Evolutionary conservation across 371 early-diverging fungal genomes (phyloP).

Genomic region (Smittium culicis): DNA sequence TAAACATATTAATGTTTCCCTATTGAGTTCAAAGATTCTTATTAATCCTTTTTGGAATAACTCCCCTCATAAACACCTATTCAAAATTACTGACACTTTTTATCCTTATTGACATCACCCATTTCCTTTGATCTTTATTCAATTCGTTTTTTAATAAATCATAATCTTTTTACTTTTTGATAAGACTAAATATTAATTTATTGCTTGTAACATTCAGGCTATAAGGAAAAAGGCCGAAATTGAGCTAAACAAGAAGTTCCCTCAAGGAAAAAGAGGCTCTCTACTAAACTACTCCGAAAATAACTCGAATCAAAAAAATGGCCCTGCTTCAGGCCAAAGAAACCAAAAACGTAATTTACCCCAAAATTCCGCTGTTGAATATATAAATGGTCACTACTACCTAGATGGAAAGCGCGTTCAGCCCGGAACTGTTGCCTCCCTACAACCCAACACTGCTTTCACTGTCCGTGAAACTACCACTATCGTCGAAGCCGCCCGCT

Average conservation of each 20-base stretch:
- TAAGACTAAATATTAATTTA: no score
- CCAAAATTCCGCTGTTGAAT: background rate
- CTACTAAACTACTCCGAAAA: constrained; percentile 6
- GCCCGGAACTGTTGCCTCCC: constrained; percentile 76
- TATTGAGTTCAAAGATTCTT: no score
- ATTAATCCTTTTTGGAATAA: no score
- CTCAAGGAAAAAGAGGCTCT: constrained; percentile 18
- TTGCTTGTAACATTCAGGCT: constrained; percentile 30
- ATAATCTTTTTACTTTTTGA: no score
- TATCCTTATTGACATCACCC: no score
- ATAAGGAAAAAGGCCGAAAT: constrained; percentile 61
- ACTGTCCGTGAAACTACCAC: constrained; percentile 75
- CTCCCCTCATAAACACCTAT: no score
- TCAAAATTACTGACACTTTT: no score
- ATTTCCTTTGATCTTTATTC: no score
- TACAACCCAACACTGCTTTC: constrained; percentile 72
- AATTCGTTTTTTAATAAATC: no score
- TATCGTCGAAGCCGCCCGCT: constrained; percentile 83
- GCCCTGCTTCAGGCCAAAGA: constrained; percentile 9
- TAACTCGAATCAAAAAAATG: constrained; percentile 15
- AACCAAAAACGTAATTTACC: constrained; percentile 11
- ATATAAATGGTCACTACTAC: background rate
- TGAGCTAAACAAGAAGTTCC: constrained; percentile 50
- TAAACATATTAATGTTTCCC: no score
- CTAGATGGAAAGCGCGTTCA: background rate